Evolutionary conservation across 2,329 filamentous ascomycete species (phyloP), one percentile per base, ranked within the genome.

Genomic region (Diaporthe destruens): DNA sequence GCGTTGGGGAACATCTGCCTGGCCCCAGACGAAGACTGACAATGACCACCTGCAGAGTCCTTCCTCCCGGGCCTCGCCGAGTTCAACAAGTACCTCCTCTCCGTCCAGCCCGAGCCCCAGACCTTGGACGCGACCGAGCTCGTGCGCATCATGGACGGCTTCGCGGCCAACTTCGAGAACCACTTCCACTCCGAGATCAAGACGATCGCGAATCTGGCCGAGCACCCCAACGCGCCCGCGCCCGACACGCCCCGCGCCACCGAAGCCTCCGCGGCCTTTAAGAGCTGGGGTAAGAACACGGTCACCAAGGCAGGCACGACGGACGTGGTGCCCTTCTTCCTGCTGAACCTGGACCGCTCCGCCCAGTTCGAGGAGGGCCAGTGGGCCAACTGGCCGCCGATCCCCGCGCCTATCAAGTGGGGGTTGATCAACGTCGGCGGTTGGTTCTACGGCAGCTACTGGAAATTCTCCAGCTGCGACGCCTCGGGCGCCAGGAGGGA

Each of bases 401-500:
- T 92, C 83, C 90, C 90, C 0, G 84, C 83, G 6, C 86, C 88
- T 3, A 84, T 92, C 73, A 85, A 86, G 71, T 92, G 89, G 89
- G 86, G 86, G 0, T 76, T 92, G 74, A 84, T 88, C 47, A 91
- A 91, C 76, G 79, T 91, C 55, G 88, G 84, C 1, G 89, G 89
- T 2, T 84, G 87, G 47, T 87, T 85, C 80, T 84, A 91, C 75
- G 85, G 85, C 47, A 82, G 85, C 3, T 88, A 87, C 85, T 92
- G 90, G 90, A 90, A 86, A 81, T 93, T 92, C 82, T 84, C 89
- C 42, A 91, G 89, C 77, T 92, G 90, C 76, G 86, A 89, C 76
- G 80, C 83, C 5, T 78, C 81, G 0, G 89, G 89, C 2, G 80
- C 81, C 77, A 88, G 87, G 55, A 86, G 85, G 79, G 84, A 87